Base-by-base conservation (phyloP, 768 basidiomycete genomes). In the Lentinus brumalis region DNA sequence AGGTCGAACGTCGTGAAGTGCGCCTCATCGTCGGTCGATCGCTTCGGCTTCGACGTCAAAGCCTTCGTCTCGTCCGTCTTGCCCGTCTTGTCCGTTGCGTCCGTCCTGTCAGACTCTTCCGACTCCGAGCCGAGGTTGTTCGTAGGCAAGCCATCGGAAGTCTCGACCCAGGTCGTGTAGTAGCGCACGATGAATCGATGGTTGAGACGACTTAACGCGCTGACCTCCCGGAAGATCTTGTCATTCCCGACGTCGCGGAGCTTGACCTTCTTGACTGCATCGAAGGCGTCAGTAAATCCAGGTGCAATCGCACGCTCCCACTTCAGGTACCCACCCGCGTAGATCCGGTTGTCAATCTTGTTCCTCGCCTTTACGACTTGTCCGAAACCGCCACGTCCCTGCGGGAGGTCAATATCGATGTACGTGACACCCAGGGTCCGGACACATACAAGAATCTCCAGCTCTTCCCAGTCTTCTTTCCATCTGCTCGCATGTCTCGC, bases 321-420 rank as follows among this genome's bases (percentile, higher is more conserved):
- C 10, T 5, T 14, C 39, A n/a, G 38, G 15, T 38, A 77, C 80
- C 10, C 56, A 87, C 88, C 88, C 12, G 91, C 92, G 70, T 94
- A 95, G 57, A 93, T 91, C 26, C 91, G 81, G 11, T 80, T 83
- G 70, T 97, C 95, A 21, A 96, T 86, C 77, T 86, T 91, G 69
- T 96, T 94, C 49, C 88, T 81, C 3, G 94, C 95, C 71, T 97
- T 97, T 32, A 97, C 94, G 0, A 97, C 94, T n/a, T 92, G 91
- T 0, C 94, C 94, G 72, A 94, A 96, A 0, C 85, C 93, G 0
- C 95, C 95, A 70, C 89, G 89, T 0, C 94, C 94, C 91, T 94
- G 62, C 2, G 39, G 11, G 45, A 10, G 32, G 59, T 21, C 21
- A 55, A 15, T 26, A 29, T 9, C 6, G 29, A 12, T 12, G 5